These are phyloP conservation scores for Anthoceros angustus DNA, from an alignment of 225 moss, liverwort and hornwort genomes.

Conservation along the genomic window DNA sequence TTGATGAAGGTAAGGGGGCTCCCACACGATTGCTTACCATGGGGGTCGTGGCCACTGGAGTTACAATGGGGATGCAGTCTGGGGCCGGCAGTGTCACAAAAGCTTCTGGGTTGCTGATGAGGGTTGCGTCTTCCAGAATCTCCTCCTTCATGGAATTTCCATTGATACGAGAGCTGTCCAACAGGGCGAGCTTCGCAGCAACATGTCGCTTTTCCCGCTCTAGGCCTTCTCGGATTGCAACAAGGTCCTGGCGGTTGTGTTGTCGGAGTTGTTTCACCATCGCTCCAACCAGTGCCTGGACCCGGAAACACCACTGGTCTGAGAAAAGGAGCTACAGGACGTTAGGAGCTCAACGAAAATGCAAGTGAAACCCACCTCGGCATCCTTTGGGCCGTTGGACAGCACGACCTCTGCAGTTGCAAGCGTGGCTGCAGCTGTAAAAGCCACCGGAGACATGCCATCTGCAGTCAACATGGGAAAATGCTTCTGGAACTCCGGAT, in stretches of 20 bases:
- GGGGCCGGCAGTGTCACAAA: slow-evolving; percentile 4
- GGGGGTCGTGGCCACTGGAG: slow-evolving; percentile 6
- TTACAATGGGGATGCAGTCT: not conserved
- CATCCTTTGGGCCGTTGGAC: slow-evolving; percentile 17
- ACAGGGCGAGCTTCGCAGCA: slow-evolving; percentile 33
- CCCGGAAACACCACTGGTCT: not conserved
- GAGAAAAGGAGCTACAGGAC: not conserved
- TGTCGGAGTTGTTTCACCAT: slow-evolving; percentile 28
- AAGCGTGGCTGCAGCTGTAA: slow-evolving; percentile 28
- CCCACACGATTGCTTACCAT: not conserved
- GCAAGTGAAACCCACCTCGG: slow-evolving; percentile 5
- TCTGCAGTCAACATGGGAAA: slow-evolving; percentile 10
- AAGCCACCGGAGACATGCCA: slow-evolving; percentile 16
- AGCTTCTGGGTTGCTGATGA: slow-evolving; percentile 7
- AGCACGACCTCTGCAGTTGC: slow-evolving; percentile 22
- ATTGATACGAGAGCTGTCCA: slow-evolving; percentile 16
- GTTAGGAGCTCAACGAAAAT: not conserved
- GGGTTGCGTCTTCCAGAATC: slow-evolving; percentile 8
- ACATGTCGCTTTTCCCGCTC: slow-evolving; percentile 40
- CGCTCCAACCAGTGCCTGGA: slow-evolving; percentile 26
- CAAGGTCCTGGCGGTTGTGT: slow-evolving; percentile 29
- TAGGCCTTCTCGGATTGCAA: slow-evolving; percentile 27
- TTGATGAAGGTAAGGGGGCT: not conserved
- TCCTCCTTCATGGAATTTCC: slow-evolving; percentile 7
- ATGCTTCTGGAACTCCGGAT: slow-evolving; percentile 11